These are phyloP conservation scores for Yarrowia alimentaria DNA, from an alignment of 805 yeast genomes.

Conservation along the genomic window DNA sequence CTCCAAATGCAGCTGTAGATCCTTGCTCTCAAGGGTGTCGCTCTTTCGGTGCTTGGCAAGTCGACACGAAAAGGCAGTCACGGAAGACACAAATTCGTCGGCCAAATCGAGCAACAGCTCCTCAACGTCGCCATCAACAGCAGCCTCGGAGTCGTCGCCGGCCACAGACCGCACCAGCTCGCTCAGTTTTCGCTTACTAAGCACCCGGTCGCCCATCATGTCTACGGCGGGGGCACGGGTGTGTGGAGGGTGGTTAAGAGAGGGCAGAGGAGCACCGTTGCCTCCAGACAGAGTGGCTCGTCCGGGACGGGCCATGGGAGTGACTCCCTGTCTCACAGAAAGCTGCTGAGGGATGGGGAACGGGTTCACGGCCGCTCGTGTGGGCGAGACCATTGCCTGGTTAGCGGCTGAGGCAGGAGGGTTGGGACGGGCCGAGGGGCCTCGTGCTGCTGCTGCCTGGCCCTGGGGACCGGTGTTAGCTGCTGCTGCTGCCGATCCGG, in stretches of 20 bases:
- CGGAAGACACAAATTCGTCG: slow-evolving; percentile 89
- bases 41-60: slow-evolving; percentile 92
- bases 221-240: slow-evolving; percentile 79
- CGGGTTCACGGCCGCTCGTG: slow-evolving; percentile 34
- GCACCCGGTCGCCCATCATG: slow-evolving; percentile 62
- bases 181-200: slow-evolving; percentile 83
- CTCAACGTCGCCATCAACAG: slow-evolving; percentile 91
- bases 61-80: slow-evolving; percentile 90
- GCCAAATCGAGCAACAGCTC: slow-evolving; percentile 88
- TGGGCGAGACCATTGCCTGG: slow-evolving; percentile 41
- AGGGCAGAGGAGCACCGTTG: slow-evolving; percentile 65
- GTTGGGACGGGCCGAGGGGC: slow-evolving; percentile 33
- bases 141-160: slow-evolving; percentile 81
- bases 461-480: no score
- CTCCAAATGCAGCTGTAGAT: slow-evolving; percentile 86
- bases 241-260: slow-evolving; percentile 72
- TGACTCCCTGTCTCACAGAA: slow-evolving; percentile 57
- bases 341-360: slow-evolving; percentile 61
- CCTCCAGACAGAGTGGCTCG: slow-evolving; percentile 88
- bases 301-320: slow-evolving; percentile 62
- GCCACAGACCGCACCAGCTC: slow-evolving; percentile 74
- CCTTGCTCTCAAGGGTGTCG: slow-evolving; percentile 81
- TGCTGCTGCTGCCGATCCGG: no score
- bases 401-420: slow-evolving; percentile 42
- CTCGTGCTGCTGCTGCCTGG: slow-evolving; percentile 15